Conservation (phyloP, 2,329 filamentous ascomycete genomes). For the Curvularia lunata region DNA sequence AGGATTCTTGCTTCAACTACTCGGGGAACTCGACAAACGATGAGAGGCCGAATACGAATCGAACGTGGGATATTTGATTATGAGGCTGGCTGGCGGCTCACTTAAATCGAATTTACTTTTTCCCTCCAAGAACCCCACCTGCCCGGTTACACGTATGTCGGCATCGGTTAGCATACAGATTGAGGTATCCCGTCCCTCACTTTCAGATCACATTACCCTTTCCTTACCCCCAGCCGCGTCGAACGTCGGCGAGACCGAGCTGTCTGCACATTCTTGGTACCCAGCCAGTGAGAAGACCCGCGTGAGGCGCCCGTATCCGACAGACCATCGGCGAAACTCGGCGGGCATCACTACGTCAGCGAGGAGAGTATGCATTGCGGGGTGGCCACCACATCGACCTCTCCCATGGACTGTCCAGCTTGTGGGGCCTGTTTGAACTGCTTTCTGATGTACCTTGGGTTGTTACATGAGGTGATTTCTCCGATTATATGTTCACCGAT, state of each 20-base stretch:
- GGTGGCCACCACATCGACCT: constrained; percentile 17
- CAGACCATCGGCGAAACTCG: constrained; percentile 32
- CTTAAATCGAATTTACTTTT: constrained; percentile 9
- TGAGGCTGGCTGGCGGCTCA: constrained; percentile 6
- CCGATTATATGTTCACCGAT: neutral
- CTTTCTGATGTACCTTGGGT: neutral
- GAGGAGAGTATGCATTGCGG: constrained; percentile 21
- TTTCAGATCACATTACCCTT: constrained; percentile 7
- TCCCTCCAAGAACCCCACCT: constrained; percentile 1
- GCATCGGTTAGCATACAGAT: constrained; percentile 15
- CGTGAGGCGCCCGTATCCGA: constrained; percentile 19
- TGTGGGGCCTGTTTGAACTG: constrained; percentile 3
- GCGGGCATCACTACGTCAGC: constrained; percentile 30
- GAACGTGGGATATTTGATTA: neutral
- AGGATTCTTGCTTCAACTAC: neutral
- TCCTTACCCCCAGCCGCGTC: constrained; percentile 2
- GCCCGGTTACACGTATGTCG: constrained; percentile 6
- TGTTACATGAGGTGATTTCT: neutral
- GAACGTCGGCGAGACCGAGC: constrained; percentile 6
- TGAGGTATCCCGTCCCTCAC: constrained; percentile 1
- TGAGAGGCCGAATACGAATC: neutral
- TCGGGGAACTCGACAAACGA: neutral
- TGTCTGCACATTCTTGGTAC: neutral
- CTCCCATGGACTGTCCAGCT: constrained; percentile 9
- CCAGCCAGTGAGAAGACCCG: constrained; percentile 10